Evolutionary conservation across 139 green algal species (phyloP), one percentile per base, ranked within the genome.

Genomic region (Pleodorina starrii): DNA sequence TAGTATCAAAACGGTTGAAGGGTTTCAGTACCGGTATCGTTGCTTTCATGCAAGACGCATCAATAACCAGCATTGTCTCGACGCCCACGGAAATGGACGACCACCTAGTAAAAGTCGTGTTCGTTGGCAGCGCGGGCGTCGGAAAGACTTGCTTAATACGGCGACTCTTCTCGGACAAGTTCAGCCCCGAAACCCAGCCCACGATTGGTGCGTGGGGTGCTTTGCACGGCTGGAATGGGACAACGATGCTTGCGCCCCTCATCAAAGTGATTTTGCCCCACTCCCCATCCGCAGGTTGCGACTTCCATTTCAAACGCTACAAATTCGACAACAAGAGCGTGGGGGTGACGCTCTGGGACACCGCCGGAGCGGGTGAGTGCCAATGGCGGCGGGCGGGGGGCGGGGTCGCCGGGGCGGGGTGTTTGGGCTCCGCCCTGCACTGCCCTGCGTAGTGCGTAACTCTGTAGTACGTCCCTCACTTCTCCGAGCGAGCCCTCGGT

Each of bases 121-220:
- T 94, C 50, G 86, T 89, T 0, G 91, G 91, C 1, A 86, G 84
- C 21, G 84, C 86, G 23, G 91, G 91, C 1, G 89, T 92, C 0
- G 92, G 92, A 32, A 94, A 94, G 54, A 94, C 89, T 2, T 93
- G 92, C 68, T 69, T 94, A 32, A 86, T 94, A 16, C 51, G 78
- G 5, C 17, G 42, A 43, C 63, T 92, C n/a, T 88, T 88, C 50
- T 54, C 36, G 0, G 66, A 92, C 66, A 76, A 66, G n/a, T 88
- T 90, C 42, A 68, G 76, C 32, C 11, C 51, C 1, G 35, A 77
- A 16, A 84, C 66, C 1, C 66, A 50, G 23, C 12, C 89, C 11
- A 92, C 89, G 1, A 90, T 92, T 32, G 89, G 89, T 86, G 59
- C 6, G 69, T 32, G 46, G 29, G 44, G 9, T 48, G 36, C 69